Evolutionary conservation across 2,329 filamentous ascomycete genomes (phyloP).

Genomic region (Sporothrix protearum): DNA sequence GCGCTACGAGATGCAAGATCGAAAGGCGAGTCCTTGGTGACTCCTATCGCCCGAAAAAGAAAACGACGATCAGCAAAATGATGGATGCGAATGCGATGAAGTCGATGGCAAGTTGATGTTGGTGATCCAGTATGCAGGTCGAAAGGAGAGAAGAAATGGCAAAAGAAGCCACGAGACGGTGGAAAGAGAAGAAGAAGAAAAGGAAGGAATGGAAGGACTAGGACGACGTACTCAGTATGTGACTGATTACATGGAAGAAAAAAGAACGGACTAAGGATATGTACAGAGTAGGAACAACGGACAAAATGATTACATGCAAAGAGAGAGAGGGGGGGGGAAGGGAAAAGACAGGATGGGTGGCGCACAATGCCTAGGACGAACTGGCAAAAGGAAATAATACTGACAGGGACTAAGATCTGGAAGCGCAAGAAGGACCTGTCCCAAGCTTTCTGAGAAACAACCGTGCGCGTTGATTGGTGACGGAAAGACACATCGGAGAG

Average conservation of each 20-base stretch:
- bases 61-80: not conserved
- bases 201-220: not conserved
- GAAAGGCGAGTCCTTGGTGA: not conserved
- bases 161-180: not conserved
- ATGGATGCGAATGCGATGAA: not conserved
- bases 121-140: not conserved
- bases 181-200: not conserved
- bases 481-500: constrained; percentile 2
- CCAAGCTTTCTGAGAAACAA: constrained; percentile 16
- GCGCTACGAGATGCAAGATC: not conserved
- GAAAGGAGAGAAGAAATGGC: not conserved
- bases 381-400: constrained; percentile 1
- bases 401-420: constrained; percentile 12
- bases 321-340: not conserved
- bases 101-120: not conserved
- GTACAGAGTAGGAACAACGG: not conserved
- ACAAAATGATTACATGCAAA: constrained; percentile 6
- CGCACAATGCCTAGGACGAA: constrained; percentile 8
- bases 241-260: not conserved
- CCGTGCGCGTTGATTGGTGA: constrained; percentile 19
- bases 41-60: not conserved
- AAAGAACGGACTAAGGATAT: not conserved
- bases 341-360: not conserved
- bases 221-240: not conserved
- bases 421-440: constrained; percentile 17